Base-by-base conservation (phyloP, 345 rosid species). In the Sapria himalayana region DNA sequence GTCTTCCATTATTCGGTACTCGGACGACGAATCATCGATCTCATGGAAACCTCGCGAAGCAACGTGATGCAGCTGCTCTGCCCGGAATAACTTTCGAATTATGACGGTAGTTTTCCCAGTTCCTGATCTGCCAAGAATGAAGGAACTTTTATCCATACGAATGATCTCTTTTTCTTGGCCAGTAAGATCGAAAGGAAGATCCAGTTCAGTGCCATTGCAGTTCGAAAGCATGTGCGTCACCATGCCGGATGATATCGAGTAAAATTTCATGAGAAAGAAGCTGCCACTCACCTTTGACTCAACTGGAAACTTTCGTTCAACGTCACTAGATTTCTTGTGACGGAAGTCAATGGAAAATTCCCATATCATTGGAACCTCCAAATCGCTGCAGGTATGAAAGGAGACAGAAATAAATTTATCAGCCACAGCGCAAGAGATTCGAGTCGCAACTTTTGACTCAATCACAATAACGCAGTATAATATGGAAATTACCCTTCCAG, bases 81-180 rank as follows among this genome's bases (percentile, higher is more conserved):
- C 61, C 41, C 47, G 29, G 38, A 54, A 58, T 45, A 74, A 52
- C 53, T 70, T 73, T 59, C 57, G 63, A 0, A 67, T 66, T 19
- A 70, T 22, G 25, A 70, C 58, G 0, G 77, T 73, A 7, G 81
- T 73, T 52, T 73, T 73, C 3, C 81, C 81, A 0, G 70, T 73
- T 4, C 76, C 81, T 2, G 81, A 73, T 27, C 74, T 46, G 21
- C 81, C 81, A 19, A 64, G 46, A 9, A 70, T 50, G 32, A 74
- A 67, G 8, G 65, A 55, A 42, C 68, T 71, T 61, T 39, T 56
- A 5, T 46, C 64, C 9, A 46, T 62, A 31, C 25, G 15, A 25
- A 71, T 63, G 9, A 74, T 60, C 36, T 60, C 66, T 4, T 16
- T 18, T 24, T 67, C 70, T 34, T 70, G 62, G 22, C 53, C 65